These are phyloP conservation scores for Rhamnella rubrinervis DNA, from an alignment of 331 rosid species.

Conservation along the genomic window DNA sequence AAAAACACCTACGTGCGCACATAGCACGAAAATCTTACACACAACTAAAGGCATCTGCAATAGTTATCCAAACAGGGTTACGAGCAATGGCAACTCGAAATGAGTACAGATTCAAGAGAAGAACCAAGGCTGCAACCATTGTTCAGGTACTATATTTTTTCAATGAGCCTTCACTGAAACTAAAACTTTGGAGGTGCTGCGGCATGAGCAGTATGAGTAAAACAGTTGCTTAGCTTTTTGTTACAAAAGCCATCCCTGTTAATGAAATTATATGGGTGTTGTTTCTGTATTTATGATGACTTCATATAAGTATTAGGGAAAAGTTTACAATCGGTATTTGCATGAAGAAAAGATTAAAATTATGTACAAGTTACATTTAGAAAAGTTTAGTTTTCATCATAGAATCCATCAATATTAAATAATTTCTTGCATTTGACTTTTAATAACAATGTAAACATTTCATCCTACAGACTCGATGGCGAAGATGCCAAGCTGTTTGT, in stretches of 20 bases:
- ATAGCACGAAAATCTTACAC: slow-evolving; percentile 52
- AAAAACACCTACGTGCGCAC: slow-evolving; percentile 67
- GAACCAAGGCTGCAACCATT: slow-evolving; percentile 68
- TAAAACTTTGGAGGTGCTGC: slow-evolving; percentile 8
- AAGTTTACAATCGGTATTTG: not conserved
- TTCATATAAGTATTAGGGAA: not conserved
- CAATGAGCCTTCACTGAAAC: slow-evolving; percentile 14
- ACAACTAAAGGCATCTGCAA: slow-evolving; percentile 55
- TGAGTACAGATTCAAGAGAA: slow-evolving; percentile 57
- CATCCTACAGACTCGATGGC: slow-evolving; percentile 69
- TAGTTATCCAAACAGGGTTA: slow-evolving; percentile 72
- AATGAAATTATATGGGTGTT: not conserved
- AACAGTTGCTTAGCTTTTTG: not conserved
- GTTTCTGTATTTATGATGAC: not conserved
- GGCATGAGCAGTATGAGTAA: not conserved
- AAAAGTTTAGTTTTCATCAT: not conserved
- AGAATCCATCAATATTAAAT: not conserved
- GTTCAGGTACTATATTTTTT: slow-evolving; percentile 56
- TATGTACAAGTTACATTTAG: not conserved
- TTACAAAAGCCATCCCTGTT: not conserved
- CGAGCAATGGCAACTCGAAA: slow-evolving; percentile 74
- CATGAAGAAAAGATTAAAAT: not conserved
- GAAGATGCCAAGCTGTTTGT: slow-evolving; percentile 57
- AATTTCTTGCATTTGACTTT: slow-evolving; percentile 5
- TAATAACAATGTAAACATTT: slow-evolving; percentile 8